Evolutionary conservation across 148 eudicot genomes (phyloP), one percentile per base, ranked within the genome.

Genomic region (Chenopodium quinoa): DNA sequence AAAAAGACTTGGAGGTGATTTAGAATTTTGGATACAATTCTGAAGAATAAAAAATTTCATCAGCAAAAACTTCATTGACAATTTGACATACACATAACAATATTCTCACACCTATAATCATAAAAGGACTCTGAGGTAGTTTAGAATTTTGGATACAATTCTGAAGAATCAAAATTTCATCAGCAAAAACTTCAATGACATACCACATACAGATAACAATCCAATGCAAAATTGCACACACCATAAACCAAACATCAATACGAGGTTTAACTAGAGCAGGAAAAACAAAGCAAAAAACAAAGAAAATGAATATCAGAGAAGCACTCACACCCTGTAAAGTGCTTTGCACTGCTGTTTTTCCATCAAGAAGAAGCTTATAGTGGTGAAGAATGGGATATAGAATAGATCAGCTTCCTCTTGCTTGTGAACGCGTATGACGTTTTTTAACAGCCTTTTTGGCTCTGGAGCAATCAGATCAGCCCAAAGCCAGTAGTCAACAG

Each of bases 241-340:
- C 60, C 60, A 62, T 12, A 73, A 64, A 19, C 50, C 37, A 60
- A 31, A 80, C 23, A 23, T 11, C 22, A 60, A n/a, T 23, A 48
- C 56, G 16, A 34, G 80, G 73, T 46, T 72, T 44, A 76, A 40
- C 9, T 54, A 3, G 12, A 25, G 8, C 77, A 14, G 4, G 2
- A 46, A 71, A 46, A 71, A 48, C 44, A 31, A 83, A 20, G n/a
- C 60, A 63, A 80, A 25, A 32, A 62, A 48, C 31, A 50, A 62
- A 72, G 22, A 0, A 17, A 79, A 19, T 25, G 58, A 81, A 74
- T 71, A 75, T 76, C 60, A 83, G 92, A 81, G 76, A 84, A 83
- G 86, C 93, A 96, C 99, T 96, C 99, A 96, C 98, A 94, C 98
- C 99, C 99, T 92, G 88, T 94, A 96, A 89, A 96, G 99, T 66